Conservation (phyloP, 2,329 filamentous ascomycete genomes). For the Botrytis tulipae region DNA sequence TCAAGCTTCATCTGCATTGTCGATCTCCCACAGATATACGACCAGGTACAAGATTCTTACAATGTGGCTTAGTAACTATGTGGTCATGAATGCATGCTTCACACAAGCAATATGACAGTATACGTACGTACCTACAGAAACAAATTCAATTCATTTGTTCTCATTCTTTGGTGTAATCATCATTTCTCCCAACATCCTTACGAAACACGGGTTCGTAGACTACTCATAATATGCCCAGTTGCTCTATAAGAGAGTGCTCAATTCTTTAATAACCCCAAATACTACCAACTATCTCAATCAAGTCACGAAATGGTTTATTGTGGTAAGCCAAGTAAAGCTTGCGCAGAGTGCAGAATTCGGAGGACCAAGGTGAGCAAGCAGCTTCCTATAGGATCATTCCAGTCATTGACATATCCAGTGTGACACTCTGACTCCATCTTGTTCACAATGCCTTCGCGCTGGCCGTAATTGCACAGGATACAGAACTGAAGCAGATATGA, state of each 20-base stretch:
- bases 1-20: neutral
- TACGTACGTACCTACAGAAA: neutral
- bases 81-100: neutral
- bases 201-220: neutral
- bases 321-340: slow-evolving; percentile 44
- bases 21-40: neutral
- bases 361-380: slow-evolving; percentile 41
- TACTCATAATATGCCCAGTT: neutral
- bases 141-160: neutral
- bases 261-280: neutral
- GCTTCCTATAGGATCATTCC: neutral
- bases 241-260: neutral
- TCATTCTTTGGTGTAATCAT: neutral
- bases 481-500: slow-evolving; percentile 54
- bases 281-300: neutral
- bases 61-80: neutral
- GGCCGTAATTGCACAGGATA: slow-evolving; percentile 54
- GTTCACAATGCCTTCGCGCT: slow-evolving; percentile 55
- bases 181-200: neutral
- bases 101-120: neutral
- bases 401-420: slow-evolving; percentile 44
- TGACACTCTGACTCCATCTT: slow-evolving; percentile 51
- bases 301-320: slow-evolving; percentile 31
- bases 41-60: neutral
- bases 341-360: slow-evolving; percentile 44